These are phyloP conservation scores for Ormosia emarginata DNA, from an alignment of 306 rosid species.

Conservation along the genomic window DNA sequence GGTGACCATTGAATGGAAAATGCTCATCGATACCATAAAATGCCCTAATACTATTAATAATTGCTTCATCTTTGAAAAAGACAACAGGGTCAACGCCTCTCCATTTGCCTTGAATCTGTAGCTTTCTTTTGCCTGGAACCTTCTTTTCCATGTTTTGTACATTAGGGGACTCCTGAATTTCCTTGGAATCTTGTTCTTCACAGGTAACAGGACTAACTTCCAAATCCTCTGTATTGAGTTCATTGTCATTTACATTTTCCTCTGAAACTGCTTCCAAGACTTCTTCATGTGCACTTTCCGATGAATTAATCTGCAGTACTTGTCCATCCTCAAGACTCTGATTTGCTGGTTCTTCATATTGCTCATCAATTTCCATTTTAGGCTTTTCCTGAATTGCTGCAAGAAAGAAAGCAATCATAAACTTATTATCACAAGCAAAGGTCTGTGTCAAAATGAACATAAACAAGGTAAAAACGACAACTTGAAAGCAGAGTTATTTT, in stretches of 20 bases:
- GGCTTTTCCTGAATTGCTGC: conserved; percentile 53
- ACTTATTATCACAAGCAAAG: conserved; percentile 5
- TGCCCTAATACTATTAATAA: conserved; percentile 64
- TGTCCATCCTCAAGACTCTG: conserved; percentile 39
- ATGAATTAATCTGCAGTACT: conserved; percentile 29
- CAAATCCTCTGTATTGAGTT: conserved; percentile 32
- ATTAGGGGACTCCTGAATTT: conserved; percentile 31
- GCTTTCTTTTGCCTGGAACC: conserved; percentile 64
- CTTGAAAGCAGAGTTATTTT: background rate
- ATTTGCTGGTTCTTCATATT: conserved; percentile 22
- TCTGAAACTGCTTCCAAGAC: conserved; percentile 44
- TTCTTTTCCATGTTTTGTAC: conserved; percentile 34
- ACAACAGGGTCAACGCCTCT: conserved; percentile 97
- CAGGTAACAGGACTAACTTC: conserved; percentile 31
- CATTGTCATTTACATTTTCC: conserved; percentile 43
- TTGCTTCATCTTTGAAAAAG: conserved; percentile 73
- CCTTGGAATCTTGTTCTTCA: conserved; percentile 41
- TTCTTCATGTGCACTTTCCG: conserved; percentile 41
- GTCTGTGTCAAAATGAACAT: conserved; percentile 1
- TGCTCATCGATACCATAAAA: conserved; percentile 78
- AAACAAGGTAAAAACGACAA: background rate
- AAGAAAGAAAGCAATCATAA: conserved; percentile 15
- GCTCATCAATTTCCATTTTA: conserved; percentile 19
- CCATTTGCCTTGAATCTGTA: conserved; percentile 89
- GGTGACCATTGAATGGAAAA: conserved; percentile 81